A percentile compares a stretch with the other conserved stretches of the same genome.
phyloP scores from a whole-genome alignment of 208 protist species.

The Crithidia bombi region DNA sequence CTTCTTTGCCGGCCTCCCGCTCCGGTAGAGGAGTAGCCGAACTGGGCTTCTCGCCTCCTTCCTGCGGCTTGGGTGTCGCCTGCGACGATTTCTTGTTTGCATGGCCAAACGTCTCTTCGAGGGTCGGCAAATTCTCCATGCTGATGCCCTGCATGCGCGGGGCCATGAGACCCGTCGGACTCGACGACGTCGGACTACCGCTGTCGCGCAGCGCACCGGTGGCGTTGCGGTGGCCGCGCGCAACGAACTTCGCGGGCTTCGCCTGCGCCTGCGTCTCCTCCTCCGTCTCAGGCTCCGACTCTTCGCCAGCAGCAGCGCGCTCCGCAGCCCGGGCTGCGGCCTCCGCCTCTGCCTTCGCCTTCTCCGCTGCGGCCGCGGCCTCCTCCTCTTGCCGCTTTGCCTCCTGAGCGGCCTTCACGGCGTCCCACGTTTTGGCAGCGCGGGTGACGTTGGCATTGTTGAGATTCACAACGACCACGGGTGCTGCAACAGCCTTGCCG shows the following conservation, averaged over 20 bases:
- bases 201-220: conserved; percentile 48
- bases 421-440: conserved; percentile 66
- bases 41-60: conserved; percentile 6
- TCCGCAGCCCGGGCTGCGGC: conserved; percentile 11
- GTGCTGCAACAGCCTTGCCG: conserved; percentile 5
- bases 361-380: conserved; percentile 14
- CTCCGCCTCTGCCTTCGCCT: conserved; percentile 27
- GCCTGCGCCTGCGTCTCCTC: conserved; percentile 29
- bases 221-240: conserved; percentile 63
- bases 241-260: conserved; percentile 72
- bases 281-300: background rate
- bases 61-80: conserved; percentile 13
- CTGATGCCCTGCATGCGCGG: conserved; percentile 32
- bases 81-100: conserved; percentile 35
- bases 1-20: conserved; percentile 1
- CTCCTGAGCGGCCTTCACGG: conserved; percentile 29
- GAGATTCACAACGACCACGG: conserved; percentile 25
- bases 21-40: conserved; percentile 12
- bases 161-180: conserved; percentile 1
- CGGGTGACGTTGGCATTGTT: conserved; percentile 30
- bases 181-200: conserved; percentile 14
- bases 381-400: conserved; percentile 26
- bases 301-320: conserved; percentile 1
- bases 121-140: conserved; percentile 60
- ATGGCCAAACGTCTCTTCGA: conserved; percentile 58